Conservation (phyloP, 768 basidiomycete species). For the Phylloporus arenicola region DNA sequence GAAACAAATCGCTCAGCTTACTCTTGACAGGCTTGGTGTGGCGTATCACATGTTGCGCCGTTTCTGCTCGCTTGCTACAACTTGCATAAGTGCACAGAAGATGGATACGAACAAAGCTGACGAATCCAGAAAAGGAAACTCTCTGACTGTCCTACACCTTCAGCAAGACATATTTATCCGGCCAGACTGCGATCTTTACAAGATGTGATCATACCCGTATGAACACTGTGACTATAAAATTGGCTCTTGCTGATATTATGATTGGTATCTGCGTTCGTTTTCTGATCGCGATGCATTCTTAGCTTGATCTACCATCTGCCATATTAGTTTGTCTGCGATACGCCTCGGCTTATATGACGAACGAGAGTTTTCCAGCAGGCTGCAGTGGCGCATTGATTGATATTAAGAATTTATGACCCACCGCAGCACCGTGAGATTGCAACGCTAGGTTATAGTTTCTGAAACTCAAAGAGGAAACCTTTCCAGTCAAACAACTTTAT, state of each 20-base stretch:
- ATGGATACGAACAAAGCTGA: background rate
- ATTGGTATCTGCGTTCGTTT: no score
- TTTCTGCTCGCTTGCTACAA: background rate
- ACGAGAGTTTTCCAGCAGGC: background rate
- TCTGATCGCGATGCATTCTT: background rate
- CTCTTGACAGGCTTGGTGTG: conserved; percentile 1
- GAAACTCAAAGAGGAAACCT: background rate
- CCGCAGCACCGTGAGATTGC: conserved; percentile 13
- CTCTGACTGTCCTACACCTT: background rate
- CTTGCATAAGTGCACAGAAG: conserved; percentile 1
- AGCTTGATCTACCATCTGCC: background rate
- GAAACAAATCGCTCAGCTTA: conserved; percentile 4
- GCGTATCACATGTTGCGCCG: conserved; percentile 3
- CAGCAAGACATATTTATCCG: no score
- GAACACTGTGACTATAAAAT: no score
- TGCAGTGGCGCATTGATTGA: conserved; percentile 23
- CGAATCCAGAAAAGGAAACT: conserved; percentile 7
- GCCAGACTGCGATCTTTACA: no score
- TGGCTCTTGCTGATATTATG: no score
- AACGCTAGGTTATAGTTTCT: background rate
- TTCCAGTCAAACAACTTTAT: background rate
- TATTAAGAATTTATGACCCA: background rate
- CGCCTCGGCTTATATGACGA: background rate
- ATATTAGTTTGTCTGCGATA: background rate
- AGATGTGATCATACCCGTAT: background rate